These are phyloP conservation scores for Vigna angularis DNA, from an alignment of 306 rosid species.

Conservation along the genomic window DNA sequence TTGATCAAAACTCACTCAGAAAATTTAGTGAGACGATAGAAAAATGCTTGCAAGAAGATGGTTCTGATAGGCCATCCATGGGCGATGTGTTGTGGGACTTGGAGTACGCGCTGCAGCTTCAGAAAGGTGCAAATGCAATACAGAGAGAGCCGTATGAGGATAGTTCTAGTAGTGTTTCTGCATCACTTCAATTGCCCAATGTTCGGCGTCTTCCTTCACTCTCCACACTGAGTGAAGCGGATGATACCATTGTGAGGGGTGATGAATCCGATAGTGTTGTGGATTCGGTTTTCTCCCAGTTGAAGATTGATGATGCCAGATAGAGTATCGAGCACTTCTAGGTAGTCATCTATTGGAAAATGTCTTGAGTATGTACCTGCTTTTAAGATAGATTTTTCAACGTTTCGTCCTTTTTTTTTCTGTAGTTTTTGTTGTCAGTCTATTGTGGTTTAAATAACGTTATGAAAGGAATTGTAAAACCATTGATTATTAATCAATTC, in stretches of 20 bases:
- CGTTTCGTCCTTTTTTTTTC: not conserved
- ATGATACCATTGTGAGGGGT: slow-evolving; percentile 34
- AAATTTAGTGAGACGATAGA: slow-evolving; percentile 49
- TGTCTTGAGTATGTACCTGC: slow-evolving; percentile 13
- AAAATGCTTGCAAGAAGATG: slow-evolving; percentile 54
- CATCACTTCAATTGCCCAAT: slow-evolving; percentile 43
- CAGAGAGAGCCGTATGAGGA: slow-evolving; percentile 43
- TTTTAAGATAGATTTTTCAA: slow-evolving; percentile 17
- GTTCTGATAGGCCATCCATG: slow-evolving; percentile 60
- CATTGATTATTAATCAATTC: slow-evolving; percentile 17
- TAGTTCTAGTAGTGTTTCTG: slow-evolving; percentile 45
- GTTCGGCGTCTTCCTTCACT: slow-evolving; percentile 47
- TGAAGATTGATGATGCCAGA: slow-evolving; percentile 47
- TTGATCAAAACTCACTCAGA: slow-evolving; percentile 53
- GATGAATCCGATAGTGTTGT: slow-evolving; percentile 44
- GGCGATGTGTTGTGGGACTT: slow-evolving; percentile 64
- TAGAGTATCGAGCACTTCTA: slow-evolving; percentile 34
- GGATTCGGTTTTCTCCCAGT: slow-evolving; percentile 47
- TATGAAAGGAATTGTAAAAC: slow-evolving; percentile 33
- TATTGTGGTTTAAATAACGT: not conserved
- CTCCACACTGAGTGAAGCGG: slow-evolving; percentile 44
- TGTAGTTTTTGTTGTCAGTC: not conserved
- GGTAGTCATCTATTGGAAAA: not conserved
- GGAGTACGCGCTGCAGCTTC: slow-evolving; percentile 66
- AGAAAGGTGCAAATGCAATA: slow-evolving; percentile 41